Evolutionary conservation across 345 rosid species (phyloP).

Genomic region (Arabidopsis thaliana): TAIR10.1 NC_003070.9:10168501-10169000

Average conservation of each 20-base stretch:
- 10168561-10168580: slow-evolving; percentile 18
- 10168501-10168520: background rate
- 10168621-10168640: background rate
- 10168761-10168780: slow-evolving; percentile 40
- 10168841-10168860: slow-evolving; percentile 13
- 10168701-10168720: slow-evolving; percentile 10
- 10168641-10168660: slow-evolving; percentile 23
- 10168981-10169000: slow-evolving; percentile 41
- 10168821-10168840: slow-evolving; percentile 30
- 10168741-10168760: slow-evolving; percentile 37
- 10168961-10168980: slow-evolving; percentile 34
- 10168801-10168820: slow-evolving; percentile 28
- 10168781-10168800: slow-evolving; percentile 28
- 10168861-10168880: background rate
- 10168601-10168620: background rate
- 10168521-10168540: background rate
- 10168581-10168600: slow-evolving; percentile 32
- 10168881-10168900: slow-evolving; percentile 1
- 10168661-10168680: slow-evolving; percentile 22
- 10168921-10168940: background rate
- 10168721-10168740: slow-evolving; percentile 16
- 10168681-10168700: background rate
- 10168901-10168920: slow-evolving; percentile 22
- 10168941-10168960: background rate
- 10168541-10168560: background rate